phyloP scores from a whole-genome alignment of 352 stramenopile species.

The Peronospora belbahrii region DNA sequence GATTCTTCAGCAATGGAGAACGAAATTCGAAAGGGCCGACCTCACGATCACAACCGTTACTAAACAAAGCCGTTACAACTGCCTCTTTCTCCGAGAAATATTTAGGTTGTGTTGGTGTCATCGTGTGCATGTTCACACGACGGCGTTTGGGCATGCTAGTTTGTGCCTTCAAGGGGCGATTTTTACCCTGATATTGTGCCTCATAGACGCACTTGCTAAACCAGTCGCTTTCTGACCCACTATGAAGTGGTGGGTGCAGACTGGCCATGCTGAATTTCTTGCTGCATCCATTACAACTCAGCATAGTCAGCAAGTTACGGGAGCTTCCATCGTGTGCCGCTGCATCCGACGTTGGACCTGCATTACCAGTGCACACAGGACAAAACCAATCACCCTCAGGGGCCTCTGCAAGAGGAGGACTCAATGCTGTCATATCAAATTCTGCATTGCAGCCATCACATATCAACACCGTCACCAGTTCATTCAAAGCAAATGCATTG shows the following conservation, averaged over 20 bases:
- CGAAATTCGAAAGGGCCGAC: conserved; percentile 44
- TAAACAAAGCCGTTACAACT: conserved; percentile 48
- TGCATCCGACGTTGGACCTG: neutral
- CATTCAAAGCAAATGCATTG: neutral
- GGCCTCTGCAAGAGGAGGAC: conserved; percentile 37
- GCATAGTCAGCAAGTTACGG: conserved; percentile 25
- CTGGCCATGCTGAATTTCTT: conserved; percentile 44
- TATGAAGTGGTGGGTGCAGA: conserved; percentile 32
- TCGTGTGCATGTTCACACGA: conserved; percentile 1
- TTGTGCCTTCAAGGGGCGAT: conserved; percentile 1
- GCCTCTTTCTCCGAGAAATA: conserved; percentile 3
- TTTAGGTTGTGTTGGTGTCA: neutral
- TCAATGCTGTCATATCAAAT: conserved; percentile 45
- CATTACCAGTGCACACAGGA: conserved; percentile 4
- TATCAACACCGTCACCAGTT: conserved; percentile 34
- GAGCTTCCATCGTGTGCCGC: neutral
- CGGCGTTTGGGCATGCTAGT: conserved; percentile 1
- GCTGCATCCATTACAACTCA: conserved; percentile 71
- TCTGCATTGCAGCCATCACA: conserved; percentile 69
- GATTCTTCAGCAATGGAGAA: conserved; percentile 37
- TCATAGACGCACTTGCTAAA: conserved; percentile 27
- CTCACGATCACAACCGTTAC: conserved; percentile 61
- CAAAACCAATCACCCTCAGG: conserved; percentile 42
- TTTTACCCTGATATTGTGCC: neutral
- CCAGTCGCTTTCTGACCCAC: conserved; percentile 39